Evolutionary conservation across 108 stramenopile species (phyloP).

Genomic region (Cyclotella cryptica): DNA sequence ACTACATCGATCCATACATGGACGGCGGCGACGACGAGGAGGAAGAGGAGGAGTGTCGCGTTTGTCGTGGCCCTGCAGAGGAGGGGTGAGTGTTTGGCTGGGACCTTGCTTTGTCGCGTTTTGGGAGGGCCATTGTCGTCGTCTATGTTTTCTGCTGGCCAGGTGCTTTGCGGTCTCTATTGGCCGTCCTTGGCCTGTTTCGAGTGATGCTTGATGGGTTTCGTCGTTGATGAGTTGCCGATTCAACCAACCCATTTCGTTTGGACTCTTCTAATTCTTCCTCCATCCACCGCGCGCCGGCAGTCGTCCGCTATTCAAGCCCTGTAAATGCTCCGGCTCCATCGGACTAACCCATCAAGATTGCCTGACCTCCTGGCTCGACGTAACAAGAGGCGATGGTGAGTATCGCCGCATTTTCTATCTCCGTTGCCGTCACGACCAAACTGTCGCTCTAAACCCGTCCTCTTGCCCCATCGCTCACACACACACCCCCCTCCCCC

Average conservation of each 20-base stretch:
- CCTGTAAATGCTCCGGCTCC: slow-evolving; percentile 93
- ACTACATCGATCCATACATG: neutral
- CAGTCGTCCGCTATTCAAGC: slow-evolving; percentile 79
- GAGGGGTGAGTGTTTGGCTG: slow-evolving; percentile 72
- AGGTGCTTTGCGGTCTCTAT: neutral
- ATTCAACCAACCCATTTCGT: too few species aligned
- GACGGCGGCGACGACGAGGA: slow-evolving; percentile 58
- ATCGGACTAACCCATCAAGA: slow-evolving; percentile 93
- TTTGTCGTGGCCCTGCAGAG: slow-evolving; percentile 90
- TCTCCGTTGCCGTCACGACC: neutral
- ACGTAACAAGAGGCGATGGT: slow-evolving; percentile 76
- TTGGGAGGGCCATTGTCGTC: slow-evolving; percentile 3
- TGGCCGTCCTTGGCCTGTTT: neutral
- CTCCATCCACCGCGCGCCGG: too few species aligned
- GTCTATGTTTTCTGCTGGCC: neutral
- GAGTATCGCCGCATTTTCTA: slow-evolving; percentile 3
- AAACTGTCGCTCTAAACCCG: too few species aligned
- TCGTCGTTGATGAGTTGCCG: too few species aligned
- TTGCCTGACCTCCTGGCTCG: slow-evolving; percentile 89
- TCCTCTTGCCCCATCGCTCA: neutral
- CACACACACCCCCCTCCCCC: neutral
- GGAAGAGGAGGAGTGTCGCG: slow-evolving; percentile 87
- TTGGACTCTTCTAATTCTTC: too few species aligned
- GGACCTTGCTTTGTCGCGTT: neutral
- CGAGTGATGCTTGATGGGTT: neutral